A percentile compares a stretch with the other conserved stretches of the same genome.
These are phyloP conservation scores for Plasmopara viticola DNA, from an alignment of 352 stramenopile species.

Conservation along the genomic window DNA sequence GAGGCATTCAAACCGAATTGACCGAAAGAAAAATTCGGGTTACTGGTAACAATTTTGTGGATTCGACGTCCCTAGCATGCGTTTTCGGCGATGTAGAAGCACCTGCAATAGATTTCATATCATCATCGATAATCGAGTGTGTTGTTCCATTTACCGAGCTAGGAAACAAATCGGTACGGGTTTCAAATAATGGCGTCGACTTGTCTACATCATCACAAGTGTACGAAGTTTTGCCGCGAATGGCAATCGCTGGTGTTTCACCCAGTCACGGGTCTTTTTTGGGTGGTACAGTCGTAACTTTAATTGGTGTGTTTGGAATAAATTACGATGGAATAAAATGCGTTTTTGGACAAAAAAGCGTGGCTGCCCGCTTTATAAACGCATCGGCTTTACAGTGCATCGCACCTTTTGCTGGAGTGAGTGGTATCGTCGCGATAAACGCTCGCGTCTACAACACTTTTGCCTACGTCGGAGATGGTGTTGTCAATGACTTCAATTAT, in stretches of 20 bases:
- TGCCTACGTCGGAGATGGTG: constrained; percentile 12
- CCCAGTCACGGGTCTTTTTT: constrained; percentile 23
- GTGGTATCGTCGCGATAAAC: constrained; percentile 13
- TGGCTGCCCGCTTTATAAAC: constrained; percentile 18
- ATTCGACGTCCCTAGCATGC: constrained; percentile 37
- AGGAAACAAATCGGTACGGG: constrained; percentile 31
- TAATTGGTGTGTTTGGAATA: constrained; percentile 33
- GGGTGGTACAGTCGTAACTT: constrained; percentile 34
- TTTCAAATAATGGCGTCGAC: constrained; percentile 60
- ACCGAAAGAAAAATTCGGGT: constrained; percentile 26
- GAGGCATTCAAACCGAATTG: constrained; percentile 18
- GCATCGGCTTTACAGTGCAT: constrained; percentile 30
- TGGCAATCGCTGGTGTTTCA: constrained; percentile 31
- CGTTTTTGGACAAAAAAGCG: constrained; percentile 30
- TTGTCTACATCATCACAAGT: constrained; percentile 19
- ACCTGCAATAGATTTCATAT: constrained; percentile 32
- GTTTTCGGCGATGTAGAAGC: constrained; percentile 33
- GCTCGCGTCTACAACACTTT: constrained; percentile 27
- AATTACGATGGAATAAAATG: constrained; percentile 28
- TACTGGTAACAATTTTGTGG: constrained; percentile 41
- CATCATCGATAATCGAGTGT: constrained; percentile 42
- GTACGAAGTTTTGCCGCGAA: constrained; percentile 30
- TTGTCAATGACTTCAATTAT: constrained; percentile 24
- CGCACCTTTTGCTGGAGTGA: constrained; percentile 13
- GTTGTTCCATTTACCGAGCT: constrained; percentile 38